Conservation (phyloP, 345 rosid genomes). For the Rhizophora mangle region DNA sequence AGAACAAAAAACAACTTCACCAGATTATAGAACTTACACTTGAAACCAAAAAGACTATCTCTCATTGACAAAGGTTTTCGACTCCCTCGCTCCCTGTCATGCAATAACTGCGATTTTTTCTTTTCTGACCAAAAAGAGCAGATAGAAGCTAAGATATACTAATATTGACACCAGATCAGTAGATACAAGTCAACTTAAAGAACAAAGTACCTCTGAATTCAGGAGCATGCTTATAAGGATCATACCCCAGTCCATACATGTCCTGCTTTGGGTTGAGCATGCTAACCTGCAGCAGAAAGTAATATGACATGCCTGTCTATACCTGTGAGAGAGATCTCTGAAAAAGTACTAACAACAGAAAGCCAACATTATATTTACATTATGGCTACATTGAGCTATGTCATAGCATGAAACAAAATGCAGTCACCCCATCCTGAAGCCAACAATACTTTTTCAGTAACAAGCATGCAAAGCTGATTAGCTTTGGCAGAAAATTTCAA, state of each 20-base stretch:
- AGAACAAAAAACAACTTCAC: conserved; percentile 7
- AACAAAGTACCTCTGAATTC: conserved; percentile 77
- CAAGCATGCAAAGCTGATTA: too few species aligned
- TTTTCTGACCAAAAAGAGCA: conserved; percentile 48
- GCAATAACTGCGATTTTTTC: conserved; percentile 57
- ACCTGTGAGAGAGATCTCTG: not conserved
- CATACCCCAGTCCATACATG: conserved; percentile 81
- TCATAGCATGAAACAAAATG: too few species aligned
- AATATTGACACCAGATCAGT: too few species aligned
- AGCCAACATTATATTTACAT: too few species aligned
- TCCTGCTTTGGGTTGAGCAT: conserved; percentile 90
- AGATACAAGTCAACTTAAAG: conserved; percentile 11
- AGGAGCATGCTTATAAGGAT: conserved; percentile 95
- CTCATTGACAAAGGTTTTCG: conserved; percentile 51
- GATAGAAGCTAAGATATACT: conserved; percentile 10
- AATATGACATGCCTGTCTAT: not conserved
- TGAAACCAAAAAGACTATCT: conserved; percentile 69
- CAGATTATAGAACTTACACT: conserved; percentile 55
- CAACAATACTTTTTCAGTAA: too few species aligned
- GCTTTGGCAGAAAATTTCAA: too few species aligned
- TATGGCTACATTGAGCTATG: too few species aligned
- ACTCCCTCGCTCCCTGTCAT: conserved; percentile 42
- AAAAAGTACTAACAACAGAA: not conserved
- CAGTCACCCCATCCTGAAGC: too few species aligned
- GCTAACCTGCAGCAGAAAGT: conserved; percentile 47